These are phyloP conservation scores for Didymella sp. DNA, from an alignment of 2,329 filamentous ascomycete species.

Conservation along the genomic window DNA sequence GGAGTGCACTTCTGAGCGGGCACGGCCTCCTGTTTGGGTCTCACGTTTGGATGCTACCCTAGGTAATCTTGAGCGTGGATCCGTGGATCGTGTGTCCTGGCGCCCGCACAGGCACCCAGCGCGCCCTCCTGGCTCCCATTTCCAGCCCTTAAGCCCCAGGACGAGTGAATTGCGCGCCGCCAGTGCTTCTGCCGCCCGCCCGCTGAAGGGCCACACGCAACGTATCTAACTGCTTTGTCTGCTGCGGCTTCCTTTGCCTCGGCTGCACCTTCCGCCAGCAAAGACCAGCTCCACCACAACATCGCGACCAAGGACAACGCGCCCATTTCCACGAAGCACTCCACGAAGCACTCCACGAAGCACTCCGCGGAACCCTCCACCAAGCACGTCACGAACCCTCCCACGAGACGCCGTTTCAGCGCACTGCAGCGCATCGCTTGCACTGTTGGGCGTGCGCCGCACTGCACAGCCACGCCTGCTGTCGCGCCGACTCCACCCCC, in stretches of 20 bases:
- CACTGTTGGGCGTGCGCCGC: constrained; percentile 4
- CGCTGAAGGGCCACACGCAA: no score
- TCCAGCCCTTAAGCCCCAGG: constrained; percentile 28
- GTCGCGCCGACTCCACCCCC: background rate
- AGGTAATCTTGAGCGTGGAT: constrained; percentile 8
- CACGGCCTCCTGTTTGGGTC: constrained; percentile 24
- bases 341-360: background rate
- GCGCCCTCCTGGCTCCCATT: constrained; percentile 22
- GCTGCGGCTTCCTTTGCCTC: constrained; percentile 19
- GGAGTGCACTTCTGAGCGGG: constrained; percentile 27
- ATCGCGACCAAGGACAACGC: constrained; percentile 8
- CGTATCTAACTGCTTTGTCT: no score
- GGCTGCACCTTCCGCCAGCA: constrained; percentile 29
- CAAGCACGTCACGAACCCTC: no score
- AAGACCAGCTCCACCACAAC: constrained; percentile 15
- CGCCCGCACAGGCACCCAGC: constrained; percentile 25
- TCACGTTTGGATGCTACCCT: constrained; percentile 12
- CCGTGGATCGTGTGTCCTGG: background rate
- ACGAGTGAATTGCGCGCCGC: constrained; percentile 3
- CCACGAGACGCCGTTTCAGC: no score
- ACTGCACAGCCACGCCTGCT: constrained; percentile 1
- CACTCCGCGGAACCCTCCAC: no score
- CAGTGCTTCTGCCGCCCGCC: background rate
- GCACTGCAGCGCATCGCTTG: constrained; percentile 3
- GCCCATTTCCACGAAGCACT: constrained; percentile 6